These are phyloP conservation scores for Termitomyces sp. DNA, from an alignment of 768 basidiomycete genomes.

Conservation along the genomic window DNA sequence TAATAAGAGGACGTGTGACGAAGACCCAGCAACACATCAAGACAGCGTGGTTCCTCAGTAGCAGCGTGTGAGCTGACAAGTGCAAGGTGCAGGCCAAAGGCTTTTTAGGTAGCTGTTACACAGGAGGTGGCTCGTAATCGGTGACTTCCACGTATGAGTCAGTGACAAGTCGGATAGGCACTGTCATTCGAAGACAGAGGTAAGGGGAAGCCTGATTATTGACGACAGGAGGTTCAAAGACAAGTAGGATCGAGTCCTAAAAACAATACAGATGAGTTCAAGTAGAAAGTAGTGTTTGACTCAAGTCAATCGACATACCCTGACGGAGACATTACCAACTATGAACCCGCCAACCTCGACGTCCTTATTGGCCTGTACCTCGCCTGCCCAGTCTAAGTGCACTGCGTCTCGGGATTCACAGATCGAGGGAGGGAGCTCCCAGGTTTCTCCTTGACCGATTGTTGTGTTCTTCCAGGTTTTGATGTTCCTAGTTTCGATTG, in stretches of 20 bases:
- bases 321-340: constrained; percentile 39
- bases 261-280: background rate
- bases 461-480: constrained; percentile 35
- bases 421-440: constrained; percentile 38
- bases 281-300: background rate
- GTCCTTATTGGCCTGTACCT: constrained; percentile 35
- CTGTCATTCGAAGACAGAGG: constrained; percentile 35
- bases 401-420: constrained; percentile 16
- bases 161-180: constrained; percentile 57
- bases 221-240: constrained; percentile 34
- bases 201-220: constrained; percentile 29
- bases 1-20: too few species aligned
- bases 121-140: constrained; percentile 12
- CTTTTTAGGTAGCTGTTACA: background rate
- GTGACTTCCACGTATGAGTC: constrained; percentile 40
- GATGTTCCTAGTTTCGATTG: constrained; percentile 29
- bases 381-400: constrained; percentile 62
- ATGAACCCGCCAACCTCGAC: constrained; percentile 43
- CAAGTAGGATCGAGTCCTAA: constrained; percentile 58
- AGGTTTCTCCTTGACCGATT: constrained; percentile 47
- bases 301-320: constrained; percentile 25
- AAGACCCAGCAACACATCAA: background rate
- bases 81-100: too few species aligned
- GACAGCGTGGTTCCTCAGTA: background rate
- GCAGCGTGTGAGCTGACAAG: background rate